phyloP scores from a whole-genome alignment of 805 yeast genomes.

The Brettanomyces bruxellensis region DNA sequence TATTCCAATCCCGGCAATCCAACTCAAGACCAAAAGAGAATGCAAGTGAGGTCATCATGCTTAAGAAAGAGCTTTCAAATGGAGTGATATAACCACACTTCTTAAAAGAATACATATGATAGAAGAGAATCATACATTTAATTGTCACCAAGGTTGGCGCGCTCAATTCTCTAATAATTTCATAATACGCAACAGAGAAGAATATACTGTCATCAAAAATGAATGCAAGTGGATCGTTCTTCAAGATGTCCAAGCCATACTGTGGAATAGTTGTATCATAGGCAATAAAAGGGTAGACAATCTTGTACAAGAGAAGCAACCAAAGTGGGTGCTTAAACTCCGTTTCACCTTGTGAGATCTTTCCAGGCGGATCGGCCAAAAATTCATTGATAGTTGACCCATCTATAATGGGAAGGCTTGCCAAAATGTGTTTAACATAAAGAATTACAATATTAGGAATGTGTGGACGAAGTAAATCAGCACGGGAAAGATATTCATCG shows the following conservation, averaged over 20 bases:
- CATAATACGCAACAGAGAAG: conserved; percentile 3
- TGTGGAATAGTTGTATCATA: conserved; percentile 6
- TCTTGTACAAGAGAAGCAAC: conserved; percentile 4
- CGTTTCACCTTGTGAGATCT: not conserved
- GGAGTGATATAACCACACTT: conserved; percentile 6
- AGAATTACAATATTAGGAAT: conserved; percentile 3
- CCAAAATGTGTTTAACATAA: conserved; percentile 4
- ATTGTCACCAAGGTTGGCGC: conserved; percentile 5
- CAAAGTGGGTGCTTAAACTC: conserved; percentile 3
- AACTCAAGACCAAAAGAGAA: conserved; percentile 4
- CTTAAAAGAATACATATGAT: conserved; percentile 4
- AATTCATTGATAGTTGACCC: conserved; percentile 4
- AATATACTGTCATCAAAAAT: conserved; percentile 4
- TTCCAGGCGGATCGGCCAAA: not conserved
- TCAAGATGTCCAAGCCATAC: conserved; percentile 3
- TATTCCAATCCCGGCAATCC: conserved; percentile 1
- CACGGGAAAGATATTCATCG: conserved; percentile 2
- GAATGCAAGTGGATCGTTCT: conserved; percentile 4
- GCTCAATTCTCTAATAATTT: conserved; percentile 4
- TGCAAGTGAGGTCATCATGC: conserved; percentile 4
- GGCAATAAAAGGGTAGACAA: conserved; percentile 4
- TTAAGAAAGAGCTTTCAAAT: conserved; percentile 3
- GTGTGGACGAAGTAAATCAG: conserved; percentile 2
- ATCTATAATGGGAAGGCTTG: conserved; percentile 4
- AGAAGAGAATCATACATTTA: conserved; percentile 3